These are phyloP conservation scores for Mycena capillaripes DNA, from an alignment of 768 basidiomycete species.

Conservation along the genomic window DNA sequence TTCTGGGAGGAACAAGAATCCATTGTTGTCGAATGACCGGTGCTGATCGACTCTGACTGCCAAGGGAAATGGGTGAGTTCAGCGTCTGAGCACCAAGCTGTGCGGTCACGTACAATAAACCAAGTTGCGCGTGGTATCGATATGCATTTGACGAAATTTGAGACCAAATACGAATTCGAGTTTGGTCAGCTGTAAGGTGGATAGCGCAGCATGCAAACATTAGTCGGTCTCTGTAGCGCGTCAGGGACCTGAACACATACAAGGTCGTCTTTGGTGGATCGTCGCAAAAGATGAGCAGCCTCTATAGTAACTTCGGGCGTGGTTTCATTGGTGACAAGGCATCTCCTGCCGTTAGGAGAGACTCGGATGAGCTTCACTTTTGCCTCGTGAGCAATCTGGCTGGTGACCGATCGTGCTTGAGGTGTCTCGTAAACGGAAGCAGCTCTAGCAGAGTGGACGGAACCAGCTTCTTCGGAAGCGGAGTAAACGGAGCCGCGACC, in stretches of 20 bases:
- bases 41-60: conserved; percentile 13
- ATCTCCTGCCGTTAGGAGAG: conserved; percentile 5
- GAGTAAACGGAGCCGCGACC: conserved; percentile 12
- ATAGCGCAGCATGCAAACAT: background rate
- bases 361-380: conserved; percentile 1
- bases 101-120: background rate
- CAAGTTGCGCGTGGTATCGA: conserved; percentile 8
- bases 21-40: conserved; percentile 1
- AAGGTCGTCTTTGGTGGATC: conserved; percentile 6
- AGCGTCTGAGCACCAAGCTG: background rate
- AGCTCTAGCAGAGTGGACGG: conserved; percentile 8
- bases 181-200: background rate
- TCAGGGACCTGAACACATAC: conserved; percentile 5
- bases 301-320: background rate
- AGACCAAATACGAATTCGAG: conserved; percentile 7
- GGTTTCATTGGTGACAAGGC: conserved; percentile 3
- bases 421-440: background rate
- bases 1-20: conserved; percentile 13
- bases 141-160: background rate
- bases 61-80: background rate
- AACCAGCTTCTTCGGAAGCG: conserved; percentile 14
- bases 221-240: background rate
- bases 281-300: background rate
- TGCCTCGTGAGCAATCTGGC: background rate
- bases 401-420: conserved; percentile 3